phyloP scores from a whole-genome alignment of 805 yeast genomes.

The Yarrowia deformans region DNA sequence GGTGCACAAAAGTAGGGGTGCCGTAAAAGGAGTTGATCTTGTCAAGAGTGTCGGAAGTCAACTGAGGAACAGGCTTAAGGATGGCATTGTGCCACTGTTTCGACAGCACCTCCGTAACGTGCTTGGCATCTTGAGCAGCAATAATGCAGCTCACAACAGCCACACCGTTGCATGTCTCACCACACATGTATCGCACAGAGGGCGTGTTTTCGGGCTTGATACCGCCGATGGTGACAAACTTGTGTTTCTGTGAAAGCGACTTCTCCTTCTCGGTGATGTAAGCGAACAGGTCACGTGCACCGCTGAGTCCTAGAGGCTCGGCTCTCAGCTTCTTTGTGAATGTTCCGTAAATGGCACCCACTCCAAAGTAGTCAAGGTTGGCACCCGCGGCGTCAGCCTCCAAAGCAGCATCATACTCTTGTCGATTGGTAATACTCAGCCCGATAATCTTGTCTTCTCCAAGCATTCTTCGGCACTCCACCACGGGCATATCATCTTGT shows the following conservation, averaged over 20 bases:
- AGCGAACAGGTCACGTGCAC: conserved; percentile 62
- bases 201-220: conserved; percentile 68
- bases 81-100: conserved; percentile 42
- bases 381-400: conserved; percentile 44
- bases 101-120: conserved; percentile 57
- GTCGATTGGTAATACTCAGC: conserved; percentile 69
- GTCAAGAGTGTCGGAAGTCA: background rate
- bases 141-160: conserved; percentile 88
- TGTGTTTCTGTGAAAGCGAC: conserved; percentile 51
- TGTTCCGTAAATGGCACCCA: conserved; percentile 81
- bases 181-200: conserved; percentile 56
- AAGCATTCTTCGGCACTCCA: conserved; percentile 60
- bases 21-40: background rate
- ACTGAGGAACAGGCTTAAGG: conserved; percentile 3
- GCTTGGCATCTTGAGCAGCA: conserved; percentile 64
- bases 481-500: conserved; percentile 80
- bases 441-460: conserved; percentile 84
- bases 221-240: conserved; percentile 84
- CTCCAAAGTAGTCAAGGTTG: conserved; percentile 79
- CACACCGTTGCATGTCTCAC: conserved; percentile 64
- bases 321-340: conserved; percentile 68
- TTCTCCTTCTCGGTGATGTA: conserved; percentile 54
- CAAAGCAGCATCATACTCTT: conserved; percentile 59
- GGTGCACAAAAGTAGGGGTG: conserved; percentile 67
- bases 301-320: conserved; percentile 72